phyloP scores from a whole-genome alignment of 129 eudicot species.

The Cynara cardunculus region DNA sequence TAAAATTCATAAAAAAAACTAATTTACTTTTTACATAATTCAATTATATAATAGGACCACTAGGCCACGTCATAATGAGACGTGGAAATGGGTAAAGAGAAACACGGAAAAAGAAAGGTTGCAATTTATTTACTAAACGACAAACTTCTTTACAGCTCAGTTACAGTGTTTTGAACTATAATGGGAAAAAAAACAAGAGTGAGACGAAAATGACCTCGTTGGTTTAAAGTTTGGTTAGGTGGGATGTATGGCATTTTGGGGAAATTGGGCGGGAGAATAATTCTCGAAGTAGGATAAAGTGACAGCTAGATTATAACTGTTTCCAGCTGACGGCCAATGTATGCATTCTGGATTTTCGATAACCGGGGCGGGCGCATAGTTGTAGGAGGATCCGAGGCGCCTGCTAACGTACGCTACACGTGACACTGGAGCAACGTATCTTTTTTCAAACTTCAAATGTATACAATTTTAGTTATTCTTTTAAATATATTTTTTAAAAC shows the following conservation, averaged over 20 bases:
- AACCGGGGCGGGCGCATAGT: not conserved
- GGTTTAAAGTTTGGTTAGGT: not conserved
- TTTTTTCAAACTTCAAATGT: not conserved
- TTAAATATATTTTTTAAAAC: too few relatives aligned
- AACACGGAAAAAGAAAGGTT: not conserved
- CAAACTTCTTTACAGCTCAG: constrained; percentile 29
- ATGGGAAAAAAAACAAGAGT: not conserved
- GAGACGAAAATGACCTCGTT: constrained; percentile 1
- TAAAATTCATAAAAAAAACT: not conserved
- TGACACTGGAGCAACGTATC: not conserved
- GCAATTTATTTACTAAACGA: constrained; percentile 1
- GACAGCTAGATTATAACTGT: not conserved
- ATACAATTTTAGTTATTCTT: too few relatives aligned
- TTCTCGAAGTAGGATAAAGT: not conserved
- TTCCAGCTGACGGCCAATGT: constrained; percentile 9
- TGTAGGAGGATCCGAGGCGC: not conserved
- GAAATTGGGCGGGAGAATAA: not conserved
- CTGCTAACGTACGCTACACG: not conserved
- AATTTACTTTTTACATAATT: not conserved
- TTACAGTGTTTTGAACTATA: constrained; percentile 1
- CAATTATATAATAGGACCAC: not conserved
- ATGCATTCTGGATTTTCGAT: not conserved
- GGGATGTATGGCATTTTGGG: not conserved
- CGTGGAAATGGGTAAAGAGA: not conserved
- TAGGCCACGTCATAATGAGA: not conserved